Evolutionary conservation across 331 rosid genomes (phyloP), one percentile per base, ranked within the genome.

Genomic region (Erythrophleum ivorense): DNA sequence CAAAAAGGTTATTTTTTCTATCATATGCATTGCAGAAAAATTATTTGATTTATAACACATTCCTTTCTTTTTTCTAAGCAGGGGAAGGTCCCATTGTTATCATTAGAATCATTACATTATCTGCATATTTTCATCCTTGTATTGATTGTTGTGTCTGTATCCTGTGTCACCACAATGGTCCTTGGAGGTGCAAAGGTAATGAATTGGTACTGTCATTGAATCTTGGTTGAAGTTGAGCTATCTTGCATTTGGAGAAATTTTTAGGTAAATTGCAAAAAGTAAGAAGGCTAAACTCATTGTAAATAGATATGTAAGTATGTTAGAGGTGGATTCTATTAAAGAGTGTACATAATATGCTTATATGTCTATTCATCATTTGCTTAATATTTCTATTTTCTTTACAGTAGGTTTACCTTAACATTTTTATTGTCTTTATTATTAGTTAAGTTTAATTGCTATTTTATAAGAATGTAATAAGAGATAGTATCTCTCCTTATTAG

Each of bases 41-140:
- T n/a, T 45, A 64, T 54, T 63, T 72, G 83, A 63, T 71, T 63
- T 70, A 68, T 43, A 71, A 65, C 34, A 18, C 43, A 18, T 70
- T 46, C 46, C 36, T 67, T 71, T 74, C 18, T 75, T 81, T 79
- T 53, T 77, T n/a, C 34, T 78, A 13, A 9, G 41, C 89, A 94
- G 97, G 97, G 97, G 52, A 91, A 91, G 88, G 87, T 80, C 83
- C 97, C 94, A 15, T 65, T 92, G 77, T 75, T 94, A 71, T 90
- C 97, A 19, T 75, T 85, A 80, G 98, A 94, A 89, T 87, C 94
- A 71, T 69, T 92, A 11, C 98, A 94, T 81, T 97, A 94, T 15
- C 91, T 94, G 41, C 97, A 90, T 87, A 91, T 92, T 55, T 94
- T 94, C 88, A 91, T 92, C 84, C 90, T 92, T 72, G 98, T 92